Evolutionary conservation across 2,329 filamentous ascomycete genomes (phyloP).

Genomic region (Hypoxylon sp.): DNA sequence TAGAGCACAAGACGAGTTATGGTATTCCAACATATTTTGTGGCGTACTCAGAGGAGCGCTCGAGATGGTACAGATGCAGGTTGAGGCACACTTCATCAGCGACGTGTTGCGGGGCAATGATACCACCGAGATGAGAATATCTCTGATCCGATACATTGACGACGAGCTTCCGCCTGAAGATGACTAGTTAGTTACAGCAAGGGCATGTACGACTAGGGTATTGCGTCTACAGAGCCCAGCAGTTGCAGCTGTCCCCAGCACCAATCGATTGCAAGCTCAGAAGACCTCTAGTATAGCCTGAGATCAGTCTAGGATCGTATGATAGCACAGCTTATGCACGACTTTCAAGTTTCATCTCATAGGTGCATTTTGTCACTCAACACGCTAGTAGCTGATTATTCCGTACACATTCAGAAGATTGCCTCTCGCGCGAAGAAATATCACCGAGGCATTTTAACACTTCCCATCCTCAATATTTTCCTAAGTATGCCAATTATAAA

Average conservation of each 20-base stretch:
- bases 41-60: slow-evolving; percentile 90
- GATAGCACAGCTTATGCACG: background rate
- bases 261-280: slow-evolving; percentile 7
- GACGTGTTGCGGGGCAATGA: slow-evolving; percentile 94
- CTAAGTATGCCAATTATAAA: no score
- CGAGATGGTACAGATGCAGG: slow-evolving; percentile 99
- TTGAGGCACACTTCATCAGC: slow-evolving; percentile 95
- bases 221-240: background rate
- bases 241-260: background rate
- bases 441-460: slow-evolving; percentile 2
- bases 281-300: slow-evolving; percentile 4
- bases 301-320: background rate
- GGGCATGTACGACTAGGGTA: background rate
- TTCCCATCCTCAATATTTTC: no score
- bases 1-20: slow-evolving; percentile 93
- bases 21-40: slow-evolving; percentile 98
- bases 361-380: background rate
- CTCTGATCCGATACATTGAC: slow-evolving; percentile 92
- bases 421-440: slow-evolving; percentile 12
- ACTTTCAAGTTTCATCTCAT: background rate
- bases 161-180: slow-evolving; percentile 98
- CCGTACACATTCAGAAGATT: background rate
- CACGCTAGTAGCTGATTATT: background rate
- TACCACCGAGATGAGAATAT: slow-evolving; percentile 96
- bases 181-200: slow-evolving; percentile 72